Percentiles rank a stretch among this genome's conserved stretches.
Conservation (phyloP, 257 asterid species). For the Solanum microdontum region DNA sequence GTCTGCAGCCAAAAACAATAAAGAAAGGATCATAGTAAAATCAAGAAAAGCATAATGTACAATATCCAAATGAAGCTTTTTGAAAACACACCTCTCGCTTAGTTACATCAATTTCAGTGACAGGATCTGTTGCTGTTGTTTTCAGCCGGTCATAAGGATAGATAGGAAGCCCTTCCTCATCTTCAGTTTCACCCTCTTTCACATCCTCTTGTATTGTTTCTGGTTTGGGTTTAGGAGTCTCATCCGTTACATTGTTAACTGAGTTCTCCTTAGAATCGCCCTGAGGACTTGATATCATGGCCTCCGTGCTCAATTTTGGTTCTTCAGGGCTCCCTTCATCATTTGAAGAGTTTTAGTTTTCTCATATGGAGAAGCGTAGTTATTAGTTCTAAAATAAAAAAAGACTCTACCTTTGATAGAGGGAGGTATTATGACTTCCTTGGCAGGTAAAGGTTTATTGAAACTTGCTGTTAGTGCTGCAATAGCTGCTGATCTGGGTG, state of each 20-base stretch:
- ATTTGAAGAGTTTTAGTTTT: background rate
- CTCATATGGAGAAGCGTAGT: background rate
- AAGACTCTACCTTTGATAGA: constrained; percentile 47
- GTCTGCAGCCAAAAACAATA: constrained; percentile 33
- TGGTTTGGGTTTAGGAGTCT: constrained; percentile 52
- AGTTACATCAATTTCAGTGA: constrained; percentile 64
- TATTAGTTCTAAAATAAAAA: background rate
- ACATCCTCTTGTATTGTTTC: constrained; percentile 78
- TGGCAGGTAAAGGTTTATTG: constrained; percentile 59
- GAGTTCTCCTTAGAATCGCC: constrained; percentile 48
- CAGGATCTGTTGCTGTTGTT: constrained; percentile 59
- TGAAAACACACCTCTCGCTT: constrained; percentile 72
- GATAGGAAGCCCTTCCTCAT: constrained; percentile 68
- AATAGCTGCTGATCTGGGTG: constrained; percentile 59
- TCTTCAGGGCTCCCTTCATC: constrained; percentile 46
- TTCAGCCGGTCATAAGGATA: constrained; percentile 75
- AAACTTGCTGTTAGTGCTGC: constrained; percentile 55
- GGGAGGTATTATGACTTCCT: constrained; percentile 46
- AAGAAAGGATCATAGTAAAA: background rate
- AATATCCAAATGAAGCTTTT: background rate
- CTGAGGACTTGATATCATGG: constrained; percentile 32
- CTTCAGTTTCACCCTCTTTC: constrained; percentile 82
- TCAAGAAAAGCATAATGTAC: background rate
- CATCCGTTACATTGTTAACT: constrained; percentile 28
- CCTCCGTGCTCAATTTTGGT: constrained; percentile 31